Conservation (phyloP, 805 yeast species). For the Candida hungchunana region DNA sequence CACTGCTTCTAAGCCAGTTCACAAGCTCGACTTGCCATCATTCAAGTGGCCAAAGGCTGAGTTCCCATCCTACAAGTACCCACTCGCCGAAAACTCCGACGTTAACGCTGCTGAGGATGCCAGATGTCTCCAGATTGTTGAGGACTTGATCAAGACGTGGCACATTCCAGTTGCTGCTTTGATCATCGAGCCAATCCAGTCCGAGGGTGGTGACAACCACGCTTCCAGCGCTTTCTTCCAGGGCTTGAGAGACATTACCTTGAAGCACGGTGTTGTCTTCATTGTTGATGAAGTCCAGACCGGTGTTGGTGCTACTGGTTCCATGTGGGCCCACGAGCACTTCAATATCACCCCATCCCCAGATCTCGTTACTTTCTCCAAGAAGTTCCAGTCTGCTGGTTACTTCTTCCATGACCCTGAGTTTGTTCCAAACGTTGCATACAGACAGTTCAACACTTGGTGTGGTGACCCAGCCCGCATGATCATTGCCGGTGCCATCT, state of each 20-base stretch:
- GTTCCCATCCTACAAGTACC: conserved; percentile 81
- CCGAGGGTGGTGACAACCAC: conserved; percentile 92
- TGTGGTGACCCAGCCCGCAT: conserved; percentile 87
- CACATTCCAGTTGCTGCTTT: conserved; percentile 79
- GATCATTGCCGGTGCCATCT: conserved; percentile 70
- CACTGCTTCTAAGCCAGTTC: conserved; percentile 92
- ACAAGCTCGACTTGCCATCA: conserved; percentile 88
- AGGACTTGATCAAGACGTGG: conserved; percentile 64
- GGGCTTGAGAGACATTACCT: conserved; percentile 72
- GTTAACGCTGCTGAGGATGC: conserved; percentile 75
- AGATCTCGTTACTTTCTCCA: conserved; percentile 81
- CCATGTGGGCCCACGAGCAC: conserved; percentile 86
- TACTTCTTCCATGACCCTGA: conserved; percentile 75
- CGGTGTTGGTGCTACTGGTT: conserved; percentile 85
- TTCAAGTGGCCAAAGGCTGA: conserved; percentile 97
- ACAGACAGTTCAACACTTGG: conserved; percentile 92
- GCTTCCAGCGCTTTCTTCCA: conserved; percentile 77
- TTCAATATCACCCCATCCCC: conserved; percentile 73
- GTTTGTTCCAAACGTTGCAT: conserved; percentile 69
- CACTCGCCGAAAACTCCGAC: conserved; percentile 61
- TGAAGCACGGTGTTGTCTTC: conserved; percentile 63
- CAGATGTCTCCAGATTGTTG: conserved; percentile 75
- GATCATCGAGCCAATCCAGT: conserved; percentile 86
- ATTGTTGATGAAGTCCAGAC: conserved; percentile 89
- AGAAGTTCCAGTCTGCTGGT: conserved; percentile 88